These are phyloP conservation scores for Pistacia integerrima DNA, from an alignment of 345 rosid genomes.

Conservation along the genomic window DNA sequence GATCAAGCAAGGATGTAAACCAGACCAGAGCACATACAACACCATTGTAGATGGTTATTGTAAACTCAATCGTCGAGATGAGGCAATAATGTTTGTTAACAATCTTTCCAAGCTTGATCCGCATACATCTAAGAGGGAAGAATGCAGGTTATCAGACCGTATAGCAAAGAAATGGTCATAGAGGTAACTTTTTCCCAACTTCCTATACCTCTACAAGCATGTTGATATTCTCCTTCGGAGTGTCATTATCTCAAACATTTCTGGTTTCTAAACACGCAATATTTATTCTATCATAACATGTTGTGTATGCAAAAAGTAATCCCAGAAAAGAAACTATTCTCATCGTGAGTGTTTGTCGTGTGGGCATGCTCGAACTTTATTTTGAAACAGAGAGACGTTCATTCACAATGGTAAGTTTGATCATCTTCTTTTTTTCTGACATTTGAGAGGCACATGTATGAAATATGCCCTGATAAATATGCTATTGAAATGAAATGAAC, in stretches of 20 bases:
- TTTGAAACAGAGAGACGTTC: background rate
- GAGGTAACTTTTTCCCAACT: background rate
- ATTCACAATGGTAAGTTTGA: too few species aligned
- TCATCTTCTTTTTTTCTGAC: too few species aligned
- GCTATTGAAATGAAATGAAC: too few species aligned
- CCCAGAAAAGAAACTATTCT: too few species aligned
- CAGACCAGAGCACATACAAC: conserved; percentile 76
- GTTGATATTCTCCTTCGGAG: background rate
- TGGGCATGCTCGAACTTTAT: too few species aligned
- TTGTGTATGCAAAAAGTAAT: background rate
- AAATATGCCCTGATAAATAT: too few species aligned
- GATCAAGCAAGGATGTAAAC: conserved; percentile 75
- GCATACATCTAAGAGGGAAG: conserved; percentile 49
- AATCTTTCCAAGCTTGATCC: conserved; percentile 70
- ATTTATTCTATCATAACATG: background rate
- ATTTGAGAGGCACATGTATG: too few species aligned
- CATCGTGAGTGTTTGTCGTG: too few species aligned
- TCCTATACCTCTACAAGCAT: background rate
- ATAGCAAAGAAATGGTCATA: conserved; percentile 59
- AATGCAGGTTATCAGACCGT: conserved; percentile 60
- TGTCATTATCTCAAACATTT: background rate
- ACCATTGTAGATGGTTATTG: conserved; percentile 87
- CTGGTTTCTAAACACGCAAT: background rate
- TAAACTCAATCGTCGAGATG: conserved; percentile 59
- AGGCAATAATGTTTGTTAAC: conserved; percentile 62